phyloP scores from a whole-genome alignment of 2,329 filamentous ascomycete species.

The Saccharata proteae region DNA sequence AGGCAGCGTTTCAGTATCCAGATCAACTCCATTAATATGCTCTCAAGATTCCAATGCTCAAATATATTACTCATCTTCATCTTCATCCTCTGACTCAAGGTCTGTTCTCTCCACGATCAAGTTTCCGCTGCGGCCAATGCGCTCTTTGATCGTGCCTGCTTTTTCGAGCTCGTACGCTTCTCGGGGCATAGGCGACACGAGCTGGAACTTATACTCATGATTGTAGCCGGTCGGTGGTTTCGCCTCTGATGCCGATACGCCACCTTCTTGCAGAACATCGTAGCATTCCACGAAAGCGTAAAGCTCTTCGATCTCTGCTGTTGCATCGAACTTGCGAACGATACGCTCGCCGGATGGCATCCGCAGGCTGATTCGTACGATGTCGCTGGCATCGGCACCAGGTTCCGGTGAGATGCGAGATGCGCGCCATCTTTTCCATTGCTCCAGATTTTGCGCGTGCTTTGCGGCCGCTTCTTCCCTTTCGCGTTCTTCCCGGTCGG shows the following conservation, averaged over 20 bases:
- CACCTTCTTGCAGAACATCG: slow-evolving; percentile 43
- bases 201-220: slow-evolving; percentile 73
- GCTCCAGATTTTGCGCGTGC: slow-evolving; percentile 41
- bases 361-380: slow-evolving; percentile 57
- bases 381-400: slow-evolving; percentile 47
- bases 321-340: slow-evolving; percentile 58
- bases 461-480: slow-evolving; percentile 50
- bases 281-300: slow-evolving; percentile 96
- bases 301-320: slow-evolving; percentile 70
- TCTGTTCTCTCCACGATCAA: slow-evolving; percentile 69
- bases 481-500: slow-evolving; percentile 55
- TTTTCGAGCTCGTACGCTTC: slow-evolving; percentile 62
- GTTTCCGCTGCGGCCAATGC: slow-evolving; percentile 73
- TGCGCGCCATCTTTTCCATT: slow-evolving; percentile 75
- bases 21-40: no score
- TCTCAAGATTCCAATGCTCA: no score
- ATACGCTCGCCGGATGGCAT: slow-evolving; percentile 59
- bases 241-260: slow-evolving; percentile 22
- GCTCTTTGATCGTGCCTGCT: slow-evolving; percentile 54
- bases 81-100: slow-evolving; percentile 40
- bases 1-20: no score
- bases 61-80: slow-evolving; percentile 4
- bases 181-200: slow-evolving; percentile 77
- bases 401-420: slow-evolving; percentile 59
- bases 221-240: slow-evolving; percentile 55